Conservation (phyloP, 192 early-diverging fungal species). For the Lobosporangium transversale region DNA sequence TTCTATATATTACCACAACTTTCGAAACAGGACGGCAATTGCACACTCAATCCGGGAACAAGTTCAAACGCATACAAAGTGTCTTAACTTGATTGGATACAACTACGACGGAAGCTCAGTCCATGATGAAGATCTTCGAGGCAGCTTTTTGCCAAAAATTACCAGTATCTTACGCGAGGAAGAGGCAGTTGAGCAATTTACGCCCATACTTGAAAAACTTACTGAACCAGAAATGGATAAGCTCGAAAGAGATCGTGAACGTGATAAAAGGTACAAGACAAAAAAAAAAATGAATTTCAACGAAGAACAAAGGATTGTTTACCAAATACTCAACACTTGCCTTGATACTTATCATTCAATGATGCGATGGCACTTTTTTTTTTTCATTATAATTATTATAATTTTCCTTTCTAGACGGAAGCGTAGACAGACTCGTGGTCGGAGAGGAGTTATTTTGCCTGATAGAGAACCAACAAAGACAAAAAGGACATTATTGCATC, state of each 20-base stretch:
- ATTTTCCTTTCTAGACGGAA: slow-evolving; percentile 71
- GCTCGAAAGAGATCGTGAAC: slow-evolving; percentile 83
- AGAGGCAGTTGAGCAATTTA: slow-evolving; percentile 61
- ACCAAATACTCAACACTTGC: no score
- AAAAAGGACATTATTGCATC: slow-evolving; percentile 60
- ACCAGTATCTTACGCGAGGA: slow-evolving; percentile 60
- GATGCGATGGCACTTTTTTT: no score
- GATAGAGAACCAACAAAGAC: slow-evolving; percentile 78
- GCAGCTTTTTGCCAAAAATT: slow-evolving; percentile 75
- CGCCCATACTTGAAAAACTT: slow-evolving; percentile 72
- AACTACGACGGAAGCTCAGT: slow-evolving; percentile 76
- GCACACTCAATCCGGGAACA: slow-evolving; percentile 96
- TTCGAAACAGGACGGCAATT: slow-evolving; percentile 84
- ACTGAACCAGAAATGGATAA: slow-evolving; percentile 80
- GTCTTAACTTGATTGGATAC: slow-evolving; percentile 84
- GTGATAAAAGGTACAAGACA: slow-evolving; percentile 68
- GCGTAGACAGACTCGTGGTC: slow-evolving; percentile 81
- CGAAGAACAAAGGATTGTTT: no score
- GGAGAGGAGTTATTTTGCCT: slow-evolving; percentile 70
- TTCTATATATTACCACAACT: no score
- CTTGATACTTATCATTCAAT: no score
- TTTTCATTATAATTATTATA: no score
- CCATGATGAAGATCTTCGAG: slow-evolving; percentile 82
- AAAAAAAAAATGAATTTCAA: no score
- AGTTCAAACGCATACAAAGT: slow-evolving; percentile 85